These are phyloP conservation scores for Adiantum capillusveneris DNA, from an alignment of 75 land plant species.

Conservation along the genomic window DNA sequence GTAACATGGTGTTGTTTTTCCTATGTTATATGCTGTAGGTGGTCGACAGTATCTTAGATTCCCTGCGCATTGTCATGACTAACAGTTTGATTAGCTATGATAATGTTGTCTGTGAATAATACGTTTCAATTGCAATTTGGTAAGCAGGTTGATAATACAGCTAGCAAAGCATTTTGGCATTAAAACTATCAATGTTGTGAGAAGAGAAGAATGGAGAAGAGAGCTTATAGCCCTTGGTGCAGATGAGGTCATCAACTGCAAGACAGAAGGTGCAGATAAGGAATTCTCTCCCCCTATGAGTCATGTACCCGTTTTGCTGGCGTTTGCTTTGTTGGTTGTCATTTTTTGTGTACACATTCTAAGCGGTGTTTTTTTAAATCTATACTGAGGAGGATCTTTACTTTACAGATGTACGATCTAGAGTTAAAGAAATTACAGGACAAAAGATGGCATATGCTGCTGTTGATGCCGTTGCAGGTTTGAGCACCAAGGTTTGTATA, in stretches of 20 bases:
- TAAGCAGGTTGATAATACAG: constrained; percentile 23
- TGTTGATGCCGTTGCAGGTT: constrained; percentile 14
- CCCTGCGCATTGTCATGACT: too few relatives aligned
- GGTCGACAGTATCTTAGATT: too few relatives aligned
- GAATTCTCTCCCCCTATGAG: too few relatives aligned
- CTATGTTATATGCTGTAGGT: too few relatives aligned
- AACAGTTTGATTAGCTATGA: too few relatives aligned
- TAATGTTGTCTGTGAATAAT: too few relatives aligned
- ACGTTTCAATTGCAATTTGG: too few relatives aligned
- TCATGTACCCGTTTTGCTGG: too few relatives aligned
- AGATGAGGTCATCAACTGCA: constrained; percentile 30
- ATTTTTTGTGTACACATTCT: not conserved
- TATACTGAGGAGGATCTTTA: too few relatives aligned
- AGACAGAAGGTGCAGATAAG: constrained; percentile 10
- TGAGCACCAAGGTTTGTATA: constrained; percentile 13
- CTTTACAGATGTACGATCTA: constrained; percentile 16
- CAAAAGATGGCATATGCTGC: constrained; percentile 25
- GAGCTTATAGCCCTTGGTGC: constrained; percentile 28
- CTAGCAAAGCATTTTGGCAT: constrained; percentile 25
- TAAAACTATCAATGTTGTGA: constrained; percentile 34
- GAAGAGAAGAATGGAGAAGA: constrained; percentile 26
- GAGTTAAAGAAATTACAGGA: constrained; percentile 22
- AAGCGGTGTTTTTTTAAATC: too few relatives aligned
- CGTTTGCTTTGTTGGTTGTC: not conserved
- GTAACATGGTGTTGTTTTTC: too few relatives aligned